phyloP scores from a whole-genome alignment of 371 early-diverging fungal genomes.

The Dichotomocladium elegans region DNA sequence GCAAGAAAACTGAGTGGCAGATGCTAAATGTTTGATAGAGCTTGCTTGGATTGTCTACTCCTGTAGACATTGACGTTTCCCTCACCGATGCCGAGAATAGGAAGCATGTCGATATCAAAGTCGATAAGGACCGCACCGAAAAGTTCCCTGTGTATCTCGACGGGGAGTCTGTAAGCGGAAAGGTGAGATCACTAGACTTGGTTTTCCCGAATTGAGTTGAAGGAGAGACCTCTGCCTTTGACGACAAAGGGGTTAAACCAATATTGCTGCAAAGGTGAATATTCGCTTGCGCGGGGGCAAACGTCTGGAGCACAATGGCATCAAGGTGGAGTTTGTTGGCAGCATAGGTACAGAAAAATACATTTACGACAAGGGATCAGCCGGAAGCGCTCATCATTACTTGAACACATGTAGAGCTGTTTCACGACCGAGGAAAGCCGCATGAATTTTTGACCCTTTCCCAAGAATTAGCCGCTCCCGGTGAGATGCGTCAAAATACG shows the following conservation, averaged over 20 bases:
- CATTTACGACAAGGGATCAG: neutral
- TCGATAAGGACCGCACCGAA: slow-evolving; percentile 83
- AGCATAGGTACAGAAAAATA: slow-evolving; percentile 59
- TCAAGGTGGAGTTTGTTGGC: slow-evolving; percentile 96
- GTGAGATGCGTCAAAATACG: slow-evolving; percentile 72
- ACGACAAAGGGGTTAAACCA: too few relatives aligned
- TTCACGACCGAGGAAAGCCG: slow-evolving; percentile 92
- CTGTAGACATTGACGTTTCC: slow-evolving; percentile 84
- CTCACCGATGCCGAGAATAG: slow-evolving; percentile 74
- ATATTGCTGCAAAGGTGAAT: slow-evolving; percentile 74
- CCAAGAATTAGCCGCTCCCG: slow-evolving; percentile 87
- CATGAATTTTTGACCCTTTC: slow-evolving; percentile 88
- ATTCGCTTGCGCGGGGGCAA: slow-evolving; percentile 89
- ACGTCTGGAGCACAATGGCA: slow-evolving; percentile 93
- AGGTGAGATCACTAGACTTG: slow-evolving; percentile 59
- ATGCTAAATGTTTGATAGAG: too few relatives aligned
- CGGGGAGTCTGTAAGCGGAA: slow-evolving; percentile 91
- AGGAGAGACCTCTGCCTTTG: too few relatives aligned
- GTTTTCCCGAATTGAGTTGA: too few relatives aligned
- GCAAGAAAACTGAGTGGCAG: too few relatives aligned
- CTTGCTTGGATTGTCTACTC: slow-evolving; percentile 79
- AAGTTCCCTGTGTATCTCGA: slow-evolving; percentile 95
- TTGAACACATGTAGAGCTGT: slow-evolving; percentile 75
- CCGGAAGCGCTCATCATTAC: neutral
- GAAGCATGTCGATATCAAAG: slow-evolving; percentile 83